Evolutionary conservation across 2,329 filamentous ascomycete genomes (phyloP).

Genomic region (Penicillium sp.): DNA sequence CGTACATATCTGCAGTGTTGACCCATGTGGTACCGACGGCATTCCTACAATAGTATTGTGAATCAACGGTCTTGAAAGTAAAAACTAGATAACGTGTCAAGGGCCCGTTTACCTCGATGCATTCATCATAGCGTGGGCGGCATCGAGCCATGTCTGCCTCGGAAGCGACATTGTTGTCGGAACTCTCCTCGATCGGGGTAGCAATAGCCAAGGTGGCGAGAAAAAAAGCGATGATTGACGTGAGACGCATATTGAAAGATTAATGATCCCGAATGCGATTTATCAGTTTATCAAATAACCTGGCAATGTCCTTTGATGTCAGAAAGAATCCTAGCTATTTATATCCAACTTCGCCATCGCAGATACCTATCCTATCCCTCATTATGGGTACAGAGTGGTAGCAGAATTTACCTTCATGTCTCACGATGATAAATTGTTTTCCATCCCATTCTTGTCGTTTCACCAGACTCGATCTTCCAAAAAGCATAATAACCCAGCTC

Average conservation of each 20-base stretch:
- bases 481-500: neutral
- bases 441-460: neutral
- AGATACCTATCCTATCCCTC: neutral
- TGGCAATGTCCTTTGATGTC: neutral
- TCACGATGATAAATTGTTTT: neutral
- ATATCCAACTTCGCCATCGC: neutral
- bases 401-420: neutral
- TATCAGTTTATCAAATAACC: neutral
- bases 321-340: neutral
- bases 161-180: neutral
- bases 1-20: neutral
- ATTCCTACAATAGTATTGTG: neutral
- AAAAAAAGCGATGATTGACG: neutral
- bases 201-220: constrained; percentile 10
- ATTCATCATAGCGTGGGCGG: constrained; percentile 2
- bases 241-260: constrained; percentile 5
- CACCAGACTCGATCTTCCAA: neutral
- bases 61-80: neutral
- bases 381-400: neutral
- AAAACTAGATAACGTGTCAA: neutral
- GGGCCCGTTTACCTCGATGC: neutral
- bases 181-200: neutral
- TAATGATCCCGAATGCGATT: neutral
- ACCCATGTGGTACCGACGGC: neutral
- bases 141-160: neutral